Evolutionary conservation across 495 filamentous ascomycete genomes (phyloP).

Genomic region (Clavariopsis aquatica): DNA sequence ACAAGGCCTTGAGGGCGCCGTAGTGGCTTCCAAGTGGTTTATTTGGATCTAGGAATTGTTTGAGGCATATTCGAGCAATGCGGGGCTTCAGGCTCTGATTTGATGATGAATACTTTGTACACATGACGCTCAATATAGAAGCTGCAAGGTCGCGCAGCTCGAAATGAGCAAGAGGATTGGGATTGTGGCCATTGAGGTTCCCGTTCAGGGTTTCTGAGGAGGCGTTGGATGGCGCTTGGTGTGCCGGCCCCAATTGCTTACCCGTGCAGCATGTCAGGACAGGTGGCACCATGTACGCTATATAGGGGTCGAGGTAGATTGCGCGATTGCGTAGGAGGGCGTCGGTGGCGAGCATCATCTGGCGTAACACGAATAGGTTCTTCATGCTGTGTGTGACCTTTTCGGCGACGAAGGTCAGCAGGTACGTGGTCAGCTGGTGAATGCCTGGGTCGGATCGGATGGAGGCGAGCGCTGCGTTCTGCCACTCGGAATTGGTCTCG

Average conservation of each 20-base stretch:
- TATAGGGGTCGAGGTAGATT: slow-evolving; percentile 88
- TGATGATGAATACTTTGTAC: slow-evolving; percentile 69
- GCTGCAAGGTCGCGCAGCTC: slow-evolving; percentile 81
- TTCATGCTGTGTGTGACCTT: slow-evolving; percentile 91
- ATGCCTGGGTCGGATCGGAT: slow-evolving; percentile 84
- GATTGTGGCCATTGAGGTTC: slow-evolving; percentile 46
- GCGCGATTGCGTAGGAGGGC: slow-evolving; percentile 79
- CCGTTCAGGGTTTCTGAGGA: slow-evolving; percentile 32
- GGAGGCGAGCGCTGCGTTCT: slow-evolving; percentile 79
- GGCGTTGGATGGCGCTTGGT: slow-evolving; percentile 20
- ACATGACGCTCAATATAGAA: slow-evolving; percentile 71
- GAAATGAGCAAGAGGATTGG: slow-evolving; percentile 63
- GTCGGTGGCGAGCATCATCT: slow-evolving; percentile 85
- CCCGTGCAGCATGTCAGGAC: slow-evolving; percentile 89
- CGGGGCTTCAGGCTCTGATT: slow-evolving; percentile 80
- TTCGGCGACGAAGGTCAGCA: slow-evolving; percentile 88
- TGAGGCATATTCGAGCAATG: slow-evolving; percentile 86
- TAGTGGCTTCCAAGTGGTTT: slow-evolving; percentile 80
- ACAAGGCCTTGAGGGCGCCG: slow-evolving; percentile 78
- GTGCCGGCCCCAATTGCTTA: slow-evolving; percentile 63
- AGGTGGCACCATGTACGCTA: slow-evolving; percentile 79
- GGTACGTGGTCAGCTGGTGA: slow-evolving; percentile 94
- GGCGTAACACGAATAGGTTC: slow-evolving; percentile 78
- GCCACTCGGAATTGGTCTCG: slow-evolving; percentile 77
- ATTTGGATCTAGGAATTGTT: slow-evolving; percentile 80